These are phyloP conservation scores for Penicillium nucicola DNA, from an alignment of 495 filamentous ascomycete species.

Conservation along the genomic window DNA sequence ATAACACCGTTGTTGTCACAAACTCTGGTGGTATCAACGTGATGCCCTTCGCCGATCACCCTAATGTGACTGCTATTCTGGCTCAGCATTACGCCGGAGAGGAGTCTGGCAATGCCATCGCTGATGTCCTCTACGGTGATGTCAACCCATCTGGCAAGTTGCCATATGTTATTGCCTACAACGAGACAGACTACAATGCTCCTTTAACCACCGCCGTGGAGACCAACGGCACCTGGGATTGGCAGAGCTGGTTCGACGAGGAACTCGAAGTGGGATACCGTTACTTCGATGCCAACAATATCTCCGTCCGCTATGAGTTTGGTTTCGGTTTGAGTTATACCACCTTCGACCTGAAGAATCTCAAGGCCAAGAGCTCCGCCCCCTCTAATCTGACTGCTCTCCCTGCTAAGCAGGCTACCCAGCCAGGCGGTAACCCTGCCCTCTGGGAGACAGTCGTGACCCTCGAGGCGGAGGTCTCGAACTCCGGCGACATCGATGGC, in stretches of 20 bases:
- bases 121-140: constrained; percentile 58
- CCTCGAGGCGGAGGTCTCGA: constrained; percentile 49
- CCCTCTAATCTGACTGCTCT: too few species aligned
- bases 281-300: constrained; percentile 58
- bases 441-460: constrained; percentile 54
- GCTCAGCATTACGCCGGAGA: constrained; percentile 62
- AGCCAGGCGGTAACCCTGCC: constrained; percentile 49
- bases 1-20: constrained; percentile 60
- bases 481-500: constrained; percentile 48
- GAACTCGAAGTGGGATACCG: constrained; percentile 66
- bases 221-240: constrained; percentile 35
- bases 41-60: constrained; percentile 57
- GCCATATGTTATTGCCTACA: constrained; percentile 67
- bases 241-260: constrained; percentile 61
- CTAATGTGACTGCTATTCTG: constrained; percentile 62
- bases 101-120: constrained; percentile 54
- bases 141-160: constrained; percentile 60
- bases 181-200: constrained; percentile 64
- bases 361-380: constrained; percentile 22
- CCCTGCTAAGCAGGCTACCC: too few species aligned
- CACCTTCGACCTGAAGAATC: constrained; percentile 51
- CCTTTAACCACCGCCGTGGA: constrained; percentile 45
- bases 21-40: constrained; percentile 60
- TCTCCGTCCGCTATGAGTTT: constrained; percentile 61
- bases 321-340: constrained; percentile 68